Evolutionary conservation across 140 eudicot species (phyloP).

Genomic region (Erigeron philadelphicus): DNA sequence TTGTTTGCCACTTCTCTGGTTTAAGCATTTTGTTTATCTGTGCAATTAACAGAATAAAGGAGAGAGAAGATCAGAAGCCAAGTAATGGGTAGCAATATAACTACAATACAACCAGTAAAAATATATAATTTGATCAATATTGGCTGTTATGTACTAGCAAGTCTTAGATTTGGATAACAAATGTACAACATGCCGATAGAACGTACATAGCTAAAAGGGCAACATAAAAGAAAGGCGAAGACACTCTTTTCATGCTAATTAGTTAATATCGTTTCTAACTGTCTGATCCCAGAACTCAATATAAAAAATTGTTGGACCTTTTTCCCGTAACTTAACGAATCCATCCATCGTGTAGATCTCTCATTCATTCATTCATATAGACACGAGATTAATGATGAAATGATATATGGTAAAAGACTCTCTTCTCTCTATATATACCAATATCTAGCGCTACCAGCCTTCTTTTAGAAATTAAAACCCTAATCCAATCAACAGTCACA

Average conservation of each 20-base stretch:
- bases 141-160: constrained; percentile 13
- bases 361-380: neutral
- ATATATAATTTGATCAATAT: constrained; percentile 8
- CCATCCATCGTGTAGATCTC: neutral
- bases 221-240: neutral
- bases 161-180: constrained; percentile 13
- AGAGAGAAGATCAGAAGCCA: neutral
- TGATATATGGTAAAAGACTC: neutral
- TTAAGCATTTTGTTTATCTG: constrained; percentile 90
- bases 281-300: neutral
- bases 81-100: constrained; percentile 18
- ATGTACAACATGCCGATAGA: constrained; percentile 3
- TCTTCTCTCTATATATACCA: neutral
- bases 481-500: neutral
- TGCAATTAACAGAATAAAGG: constrained; percentile 15
- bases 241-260: neutral
- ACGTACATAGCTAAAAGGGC: neutral
- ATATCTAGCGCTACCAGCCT: neutral
- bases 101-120: constrained; percentile 25
- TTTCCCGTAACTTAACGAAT: neutral
- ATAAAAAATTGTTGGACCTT: neutral
- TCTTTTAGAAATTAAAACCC: neutral
- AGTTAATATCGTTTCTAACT: constrained; percentile 1
- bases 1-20: constrained; percentile 93
- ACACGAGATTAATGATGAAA: neutral